Percentiles rank a stretch among this genome's conserved stretches.
Conservation (phyloP, 2,329 filamentous ascomycete species). For the Fusarium floridanum region DNA sequence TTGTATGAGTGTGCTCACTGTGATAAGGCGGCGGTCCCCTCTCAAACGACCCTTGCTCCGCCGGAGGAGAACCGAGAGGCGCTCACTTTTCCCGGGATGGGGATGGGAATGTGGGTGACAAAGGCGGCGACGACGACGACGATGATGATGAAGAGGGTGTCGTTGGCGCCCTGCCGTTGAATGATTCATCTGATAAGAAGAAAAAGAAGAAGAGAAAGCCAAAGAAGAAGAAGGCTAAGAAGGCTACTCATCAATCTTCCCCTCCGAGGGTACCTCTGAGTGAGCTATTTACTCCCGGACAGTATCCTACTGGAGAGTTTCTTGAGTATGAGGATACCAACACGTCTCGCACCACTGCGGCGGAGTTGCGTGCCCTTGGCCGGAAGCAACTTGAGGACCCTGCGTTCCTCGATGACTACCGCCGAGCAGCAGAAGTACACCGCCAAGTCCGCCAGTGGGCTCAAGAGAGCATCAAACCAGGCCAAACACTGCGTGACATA, state of each 20-base stretch:
- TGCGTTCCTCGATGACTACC: slow-evolving; percentile 79
- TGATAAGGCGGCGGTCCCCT: slow-evolving; percentile 37
- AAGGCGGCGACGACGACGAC: slow-evolving; percentile 49
- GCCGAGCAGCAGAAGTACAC: slow-evolving; percentile 83
- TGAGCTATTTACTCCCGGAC: slow-evolving; percentile 47
- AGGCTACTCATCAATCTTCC: slow-evolving; percentile 46
- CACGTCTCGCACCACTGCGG: slow-evolving; percentile 41
- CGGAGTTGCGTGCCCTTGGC: slow-evolving; percentile 42
- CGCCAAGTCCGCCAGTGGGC: slow-evolving; percentile 86
- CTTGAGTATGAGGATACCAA: slow-evolving; percentile 42
- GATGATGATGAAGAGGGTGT: slow-evolving; percentile 45
- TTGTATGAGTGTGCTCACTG: slow-evolving; percentile 14
- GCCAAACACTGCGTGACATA: slow-evolving; percentile 80
- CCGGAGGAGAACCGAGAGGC: slow-evolving; percentile 58
- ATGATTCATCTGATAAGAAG: slow-evolving; percentile 34
- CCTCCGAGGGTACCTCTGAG: slow-evolving; percentile 51
- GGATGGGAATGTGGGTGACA: slow-evolving; percentile 54
- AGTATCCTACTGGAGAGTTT: slow-evolving; percentile 49
- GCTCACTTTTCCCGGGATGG: slow-evolving; percentile 57
- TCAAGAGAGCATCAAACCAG: slow-evolving; percentile 82
- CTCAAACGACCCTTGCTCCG: slow-evolving; percentile 31
- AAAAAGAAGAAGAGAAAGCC: slow-evolving; percentile 47
- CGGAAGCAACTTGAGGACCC: slow-evolving; percentile 46
- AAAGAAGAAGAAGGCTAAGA: slow-evolving; percentile 46
- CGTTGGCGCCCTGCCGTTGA: slow-evolving; percentile 40